These are phyloP conservation scores for Aureobasidium sp. DNA, from an alignment of 2,329 filamentous ascomycete species.

Conservation along the genomic window DNA sequence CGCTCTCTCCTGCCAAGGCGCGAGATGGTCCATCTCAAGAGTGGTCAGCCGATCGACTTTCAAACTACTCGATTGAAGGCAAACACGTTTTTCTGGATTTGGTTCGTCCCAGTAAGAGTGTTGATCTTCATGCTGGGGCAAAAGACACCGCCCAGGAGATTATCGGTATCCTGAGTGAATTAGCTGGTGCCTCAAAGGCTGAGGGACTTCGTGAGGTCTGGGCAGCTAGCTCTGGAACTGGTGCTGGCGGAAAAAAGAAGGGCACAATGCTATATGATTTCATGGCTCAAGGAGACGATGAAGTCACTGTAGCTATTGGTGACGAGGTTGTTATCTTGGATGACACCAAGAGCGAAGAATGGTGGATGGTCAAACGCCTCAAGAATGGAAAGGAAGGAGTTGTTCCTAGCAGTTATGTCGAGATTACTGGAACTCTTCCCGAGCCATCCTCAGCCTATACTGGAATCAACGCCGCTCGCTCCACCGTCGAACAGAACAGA, in stretches of 20 bases:
- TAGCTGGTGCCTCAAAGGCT: conserved; percentile 78
- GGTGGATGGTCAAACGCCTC: conserved; percentile 90
- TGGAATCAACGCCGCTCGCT: conserved; percentile 54
- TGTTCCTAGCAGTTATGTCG: conserved; percentile 92
- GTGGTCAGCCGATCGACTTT: conserved; percentile 91
- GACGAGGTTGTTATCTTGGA: conserved; percentile 90
- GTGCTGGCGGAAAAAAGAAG: conserved; percentile 58
- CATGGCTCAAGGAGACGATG: conserved; percentile 90
- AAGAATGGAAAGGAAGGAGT: conserved; percentile 94
- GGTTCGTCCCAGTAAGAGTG: conserved; percentile 82
- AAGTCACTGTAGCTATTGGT: conserved; percentile 82
- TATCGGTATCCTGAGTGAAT: conserved; percentile 75
- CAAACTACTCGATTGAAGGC: conserved; percentile 95
- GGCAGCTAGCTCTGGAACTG: conserved; percentile 63
- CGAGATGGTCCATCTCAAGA: conserved; percentile 79
- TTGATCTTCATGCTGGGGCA: conserved; percentile 93
- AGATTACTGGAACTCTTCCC: conserved; percentile 64
- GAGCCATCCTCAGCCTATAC: conserved; percentile 36
- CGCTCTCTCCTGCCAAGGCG: conserved; percentile 80
- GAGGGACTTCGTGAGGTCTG: conserved; percentile 80
- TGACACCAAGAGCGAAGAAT: conserved; percentile 88
- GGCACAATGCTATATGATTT: conserved; percentile 91
- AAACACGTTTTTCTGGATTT: conserved; percentile 97
- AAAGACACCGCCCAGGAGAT: conserved; percentile 97
- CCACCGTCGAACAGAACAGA: conserved; percentile 67